A percentile compares a stretch with the other conserved stretches of the same genome.
phyloP scores from a whole-genome alignment of 257 asterid species.

The Ballota nigra region DNA sequence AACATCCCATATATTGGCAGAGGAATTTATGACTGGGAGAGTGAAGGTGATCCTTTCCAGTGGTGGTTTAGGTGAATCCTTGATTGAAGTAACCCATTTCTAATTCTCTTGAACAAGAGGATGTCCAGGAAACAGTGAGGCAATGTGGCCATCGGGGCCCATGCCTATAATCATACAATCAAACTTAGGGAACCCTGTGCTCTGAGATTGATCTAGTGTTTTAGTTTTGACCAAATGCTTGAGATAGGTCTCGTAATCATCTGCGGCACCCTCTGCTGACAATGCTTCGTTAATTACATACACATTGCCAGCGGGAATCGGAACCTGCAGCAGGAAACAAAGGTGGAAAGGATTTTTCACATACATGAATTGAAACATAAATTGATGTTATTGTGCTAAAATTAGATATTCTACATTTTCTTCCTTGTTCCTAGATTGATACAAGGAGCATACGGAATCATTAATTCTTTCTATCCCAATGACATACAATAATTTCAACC shows the following conservation, averaged over 20 bases:
- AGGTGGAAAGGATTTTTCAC: not conserved
- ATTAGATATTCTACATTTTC: not conserved
- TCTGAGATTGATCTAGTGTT: too few relatives aligned
- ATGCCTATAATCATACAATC: too few relatives aligned
- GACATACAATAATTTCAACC: not conserved
- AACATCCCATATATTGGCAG: conserved; percentile 66
- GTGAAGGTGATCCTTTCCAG: conserved; percentile 87
- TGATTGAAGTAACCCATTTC: conserved; percentile 83
- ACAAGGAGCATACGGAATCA: not conserved
- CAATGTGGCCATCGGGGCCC: conserved; percentile 97
- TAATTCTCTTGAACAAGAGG: conserved; percentile 63
- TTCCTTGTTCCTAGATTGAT: not conserved
- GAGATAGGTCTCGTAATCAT: too few relatives aligned
- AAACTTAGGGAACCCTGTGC: too few relatives aligned
- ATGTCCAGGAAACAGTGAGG: conserved; percentile 89
- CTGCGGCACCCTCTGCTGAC: too few relatives aligned
- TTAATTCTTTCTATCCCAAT: not conserved
- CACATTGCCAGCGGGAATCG: too few relatives aligned
- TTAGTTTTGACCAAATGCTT: too few relatives aligned
- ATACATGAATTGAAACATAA: too few relatives aligned
- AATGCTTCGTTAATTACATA: too few relatives aligned
- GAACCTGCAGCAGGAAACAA: conserved; percentile 44
- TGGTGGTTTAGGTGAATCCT: conserved; percentile 95
- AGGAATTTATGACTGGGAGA: conserved; percentile 80
- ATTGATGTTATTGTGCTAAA: not conserved